These are phyloP conservation scores for Anethum foeniculum DNA, from an alignment of 140 eudicot species.

Conservation along the genomic window DNA sequence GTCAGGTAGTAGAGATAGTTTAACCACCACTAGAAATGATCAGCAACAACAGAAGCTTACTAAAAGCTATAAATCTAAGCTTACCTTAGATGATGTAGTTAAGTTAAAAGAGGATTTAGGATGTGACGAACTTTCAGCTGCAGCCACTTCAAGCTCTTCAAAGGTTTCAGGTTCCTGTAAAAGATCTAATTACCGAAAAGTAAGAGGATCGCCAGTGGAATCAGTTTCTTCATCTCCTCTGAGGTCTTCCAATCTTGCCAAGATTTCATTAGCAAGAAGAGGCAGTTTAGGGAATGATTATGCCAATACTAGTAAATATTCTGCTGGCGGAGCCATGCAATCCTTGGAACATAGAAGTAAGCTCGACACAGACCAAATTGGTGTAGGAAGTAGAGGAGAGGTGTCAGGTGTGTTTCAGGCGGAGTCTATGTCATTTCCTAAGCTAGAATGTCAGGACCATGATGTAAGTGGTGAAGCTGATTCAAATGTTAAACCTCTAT, in stretches of 20 bases:
- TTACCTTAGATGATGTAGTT: conserved; percentile 21
- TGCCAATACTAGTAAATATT: conserved; percentile 14
- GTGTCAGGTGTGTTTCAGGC: conserved; percentile 13
- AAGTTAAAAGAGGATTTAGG: conserved; percentile 37
- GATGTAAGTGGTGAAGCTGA: conserved; percentile 27
- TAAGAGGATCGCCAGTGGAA: conserved; percentile 68
- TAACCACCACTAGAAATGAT: conserved; percentile 24
- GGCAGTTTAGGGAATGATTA: conserved; percentile 26
- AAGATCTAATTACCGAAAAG: conserved; percentile 37
- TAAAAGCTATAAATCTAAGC: conserved; percentile 19
- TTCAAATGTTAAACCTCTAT: conserved; percentile 15
- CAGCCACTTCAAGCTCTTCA: conserved; percentile 82
- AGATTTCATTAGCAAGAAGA: conserved; percentile 27
- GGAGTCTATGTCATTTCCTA: conserved; percentile 14
- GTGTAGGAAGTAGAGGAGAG: conserved; percentile 19
- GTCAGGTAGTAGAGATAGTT: conserved; percentile 30
- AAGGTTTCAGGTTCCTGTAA: conserved; percentile 56
- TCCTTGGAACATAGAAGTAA: conserved; percentile 15
- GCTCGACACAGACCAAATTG: conserved; percentile 22
- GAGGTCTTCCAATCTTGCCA: conserved; percentile 20
- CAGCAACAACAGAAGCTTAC: conserved; percentile 27
- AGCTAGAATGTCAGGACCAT: conserved; percentile 18
- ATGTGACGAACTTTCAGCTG: conserved; percentile 30
- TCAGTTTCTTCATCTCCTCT: conserved; percentile 81
- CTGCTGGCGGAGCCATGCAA: conserved; percentile 29